phyloP scores from a whole-genome alignment of 2,329 filamentous ascomycete species.

The Aspergillus fijiensis region DNA sequence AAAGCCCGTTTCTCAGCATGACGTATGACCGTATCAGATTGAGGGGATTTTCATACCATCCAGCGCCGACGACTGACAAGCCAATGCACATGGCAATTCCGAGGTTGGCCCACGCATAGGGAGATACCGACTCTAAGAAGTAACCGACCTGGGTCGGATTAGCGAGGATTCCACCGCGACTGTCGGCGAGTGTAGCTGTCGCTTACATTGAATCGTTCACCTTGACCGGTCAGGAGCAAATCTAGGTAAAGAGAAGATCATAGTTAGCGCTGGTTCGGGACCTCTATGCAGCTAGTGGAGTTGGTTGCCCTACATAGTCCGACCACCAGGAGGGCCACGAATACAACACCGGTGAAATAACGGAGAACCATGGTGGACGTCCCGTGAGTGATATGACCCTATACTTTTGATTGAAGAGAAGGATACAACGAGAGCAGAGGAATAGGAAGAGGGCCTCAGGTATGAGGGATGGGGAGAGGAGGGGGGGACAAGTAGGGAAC shows the following conservation, averaged over 20 bases:
- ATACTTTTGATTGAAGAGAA: conserved; percentile 17
- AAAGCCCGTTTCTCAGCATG: conserved; percentile 20
- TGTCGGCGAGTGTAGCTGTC: conserved; percentile 4
- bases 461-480: background rate
- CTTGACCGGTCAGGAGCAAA: conserved; percentile 96
- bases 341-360: conserved; percentile 69
- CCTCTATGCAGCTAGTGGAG: conserved; percentile 9
- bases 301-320: conserved; percentile 67
- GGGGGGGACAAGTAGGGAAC: conserved; percentile 16
- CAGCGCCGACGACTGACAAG: conserved; percentile 91
- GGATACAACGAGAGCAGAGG: conserved; percentile 10
- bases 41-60: conserved; percentile 65
- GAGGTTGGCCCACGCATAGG: conserved; percentile 86
- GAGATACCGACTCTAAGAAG: conserved; percentile 91
- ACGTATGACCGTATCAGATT: background rate
- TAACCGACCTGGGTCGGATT: conserved; percentile 67
- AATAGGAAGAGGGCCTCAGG: conserved; percentile 20
- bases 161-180: conserved; percentile 15
- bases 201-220: conserved; percentile 89
- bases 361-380: conserved; percentile 63
- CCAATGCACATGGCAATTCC: conserved; percentile 95
- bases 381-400: conserved; percentile 17
- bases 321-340: conserved; percentile 68
- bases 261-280: conserved; percentile 17
- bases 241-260: conserved; percentile 55